phyloP scores from a whole-genome alignment of 2,329 filamentous ascomycete species.

The Aureobasidium uvarum region DNA sequence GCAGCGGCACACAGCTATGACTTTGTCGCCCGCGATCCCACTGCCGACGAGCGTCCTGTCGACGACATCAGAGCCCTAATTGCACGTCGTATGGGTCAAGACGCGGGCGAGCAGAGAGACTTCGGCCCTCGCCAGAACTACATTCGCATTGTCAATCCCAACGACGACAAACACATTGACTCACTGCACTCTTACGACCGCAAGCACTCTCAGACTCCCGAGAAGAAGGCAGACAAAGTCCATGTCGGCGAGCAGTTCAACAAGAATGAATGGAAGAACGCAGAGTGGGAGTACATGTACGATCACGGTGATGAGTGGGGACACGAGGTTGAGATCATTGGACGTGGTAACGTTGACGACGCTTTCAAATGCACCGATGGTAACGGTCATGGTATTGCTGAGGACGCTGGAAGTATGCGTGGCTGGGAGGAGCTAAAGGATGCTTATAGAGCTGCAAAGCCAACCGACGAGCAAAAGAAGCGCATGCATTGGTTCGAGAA shows the following conservation, averaged over 20 bases:
- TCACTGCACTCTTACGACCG: slow-evolving; percentile 22
- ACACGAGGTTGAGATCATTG: slow-evolving; percentile 32
- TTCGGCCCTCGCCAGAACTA: slow-evolving; percentile 14
- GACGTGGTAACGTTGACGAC: slow-evolving; percentile 28
- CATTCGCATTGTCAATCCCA: slow-evolving; percentile 5
- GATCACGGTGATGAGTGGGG: slow-evolving; percentile 35
- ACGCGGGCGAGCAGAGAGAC: slow-evolving; percentile 2
- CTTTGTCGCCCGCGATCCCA: slow-evolving; percentile 29
- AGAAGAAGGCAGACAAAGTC: slow-evolving; percentile 28
- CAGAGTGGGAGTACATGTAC: slow-evolving; percentile 33
- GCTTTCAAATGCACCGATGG: slow-evolving; percentile 34
- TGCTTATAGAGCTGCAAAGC: slow-evolving; percentile 35
- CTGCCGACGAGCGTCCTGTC: slow-evolving; percentile 6
- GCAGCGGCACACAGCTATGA: slow-evolving; percentile 33
- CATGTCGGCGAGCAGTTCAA: slow-evolving; percentile 31
- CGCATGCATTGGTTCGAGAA: slow-evolving; percentile 37
- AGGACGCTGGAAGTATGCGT: slow-evolving; percentile 35
- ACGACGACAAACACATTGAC: slow-evolving; percentile 26
- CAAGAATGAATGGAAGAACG: slow-evolving; percentile 26
- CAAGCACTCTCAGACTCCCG: slow-evolving; percentile 30
- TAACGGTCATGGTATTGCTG: slow-evolving; percentile 36
- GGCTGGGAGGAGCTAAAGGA: slow-evolving; percentile 38
- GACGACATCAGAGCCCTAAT: slow-evolving; percentile 1
- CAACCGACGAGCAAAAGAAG: slow-evolving; percentile 34
- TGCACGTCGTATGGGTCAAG: not conserved